Percentiles rank a stretch among this genome's conserved stretches.
Conservation (phyloP, 768 basidiomycete species). For the Gautieria morchelliformis region DNA sequence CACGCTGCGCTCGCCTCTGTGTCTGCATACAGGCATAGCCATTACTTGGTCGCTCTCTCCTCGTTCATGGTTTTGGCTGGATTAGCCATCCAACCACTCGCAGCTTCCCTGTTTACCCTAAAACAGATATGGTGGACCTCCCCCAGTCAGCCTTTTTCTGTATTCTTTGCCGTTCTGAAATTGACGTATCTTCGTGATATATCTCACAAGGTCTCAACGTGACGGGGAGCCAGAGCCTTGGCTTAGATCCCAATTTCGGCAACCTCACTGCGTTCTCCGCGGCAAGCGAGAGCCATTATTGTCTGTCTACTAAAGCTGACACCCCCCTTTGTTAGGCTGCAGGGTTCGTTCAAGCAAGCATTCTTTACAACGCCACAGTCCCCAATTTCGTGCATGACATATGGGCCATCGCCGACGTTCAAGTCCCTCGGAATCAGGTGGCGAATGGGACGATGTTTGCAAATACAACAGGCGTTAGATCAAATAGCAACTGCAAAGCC, state of each 20-base stretch:
- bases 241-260: conserved; percentile 27
- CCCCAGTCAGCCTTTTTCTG: conserved; percentile 26
- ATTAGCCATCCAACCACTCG: conserved; percentile 41
- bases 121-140: conserved; percentile 33
- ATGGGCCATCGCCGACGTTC: conserved; percentile 39
- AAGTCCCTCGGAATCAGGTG: conserved; percentile 26
- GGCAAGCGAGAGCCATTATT: conserved; percentile 16
- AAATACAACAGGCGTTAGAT: conserved; percentile 41
- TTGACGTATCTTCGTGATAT: not conserved
- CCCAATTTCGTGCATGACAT: conserved; percentile 37
- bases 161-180: not conserved
- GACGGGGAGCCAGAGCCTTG: conserved; percentile 29
- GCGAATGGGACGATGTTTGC: conserved; percentile 42
- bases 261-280: conserved; percentile 41
- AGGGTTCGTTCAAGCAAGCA: conserved; percentile 42
- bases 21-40: conserved; percentile 24
- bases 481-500: conserved; percentile 32
- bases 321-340: conserved; percentile 46
- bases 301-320: not conserved
- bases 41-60: conserved; percentile 41
- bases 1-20: not conserved
- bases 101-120: conserved; percentile 40
- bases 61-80: conserved; percentile 40
- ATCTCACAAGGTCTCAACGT: conserved; percentile 27
- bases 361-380: conserved; percentile 34